Evolutionary conservation across 345 rosid genomes (phyloP).

Genomic region (Boechera divaricarpa): DNA sequence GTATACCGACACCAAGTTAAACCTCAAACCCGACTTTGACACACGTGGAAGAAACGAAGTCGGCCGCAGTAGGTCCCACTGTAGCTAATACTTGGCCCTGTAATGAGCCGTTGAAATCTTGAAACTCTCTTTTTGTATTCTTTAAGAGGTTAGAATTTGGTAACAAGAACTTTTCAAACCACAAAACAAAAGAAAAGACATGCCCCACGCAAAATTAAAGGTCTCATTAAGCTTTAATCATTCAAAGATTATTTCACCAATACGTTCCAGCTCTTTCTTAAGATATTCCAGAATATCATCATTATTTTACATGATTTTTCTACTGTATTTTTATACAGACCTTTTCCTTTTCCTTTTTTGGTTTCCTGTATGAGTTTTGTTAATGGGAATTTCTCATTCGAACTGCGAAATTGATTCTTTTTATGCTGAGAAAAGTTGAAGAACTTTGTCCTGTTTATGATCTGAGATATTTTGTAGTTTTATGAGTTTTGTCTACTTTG

Average conservation of each 20-base stretch:
- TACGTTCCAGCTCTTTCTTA: constrained; percentile 41
- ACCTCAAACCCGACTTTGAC: constrained; percentile 11
- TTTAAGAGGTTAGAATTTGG: constrained; percentile 21
- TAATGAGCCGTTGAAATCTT: constrained; percentile 40
- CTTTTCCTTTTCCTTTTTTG: neutral
- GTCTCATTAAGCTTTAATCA: constrained; percentile 32
- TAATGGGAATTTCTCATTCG: neutral
- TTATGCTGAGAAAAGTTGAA: constrained; percentile 16
- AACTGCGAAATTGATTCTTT: neutral
- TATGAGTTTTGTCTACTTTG: neutral
- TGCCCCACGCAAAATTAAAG: constrained; percentile 42
- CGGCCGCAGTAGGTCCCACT: constrained; percentile 45
- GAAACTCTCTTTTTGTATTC: constrained; percentile 23
- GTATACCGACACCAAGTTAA: constrained; percentile 25
- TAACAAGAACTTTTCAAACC: constrained; percentile 44
- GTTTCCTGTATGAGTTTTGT: neutral
- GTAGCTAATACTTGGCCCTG: constrained; percentile 39
- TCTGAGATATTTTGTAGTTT: constrained; percentile 14
- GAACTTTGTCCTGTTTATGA: constrained; percentile 34
- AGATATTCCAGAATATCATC: constrained; percentile 39
- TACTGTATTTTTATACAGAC: neutral
- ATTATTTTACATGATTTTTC: constrained; percentile 29
- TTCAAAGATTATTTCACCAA: constrained; percentile 39
- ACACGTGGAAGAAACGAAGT: constrained; percentile 36
- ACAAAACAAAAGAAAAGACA: constrained; percentile 25